Evolutionary conservation across 305 asterid genomes (phyloP), one percentile per base, ranked within the genome.

Genomic region (Euphrasia arctica): DNA sequence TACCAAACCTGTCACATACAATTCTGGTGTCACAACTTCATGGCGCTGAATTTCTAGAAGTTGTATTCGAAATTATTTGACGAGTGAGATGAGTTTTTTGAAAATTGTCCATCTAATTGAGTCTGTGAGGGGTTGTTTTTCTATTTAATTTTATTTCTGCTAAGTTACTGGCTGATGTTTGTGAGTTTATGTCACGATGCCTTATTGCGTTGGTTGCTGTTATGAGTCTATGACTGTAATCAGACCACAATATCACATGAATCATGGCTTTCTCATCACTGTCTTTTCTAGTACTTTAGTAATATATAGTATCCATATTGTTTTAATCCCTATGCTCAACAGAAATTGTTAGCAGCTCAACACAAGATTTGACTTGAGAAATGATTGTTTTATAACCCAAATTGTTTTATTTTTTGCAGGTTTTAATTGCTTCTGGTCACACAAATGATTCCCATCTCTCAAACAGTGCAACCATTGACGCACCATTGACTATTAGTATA

Each of bases 401-500:
- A 5, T n/a, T 36, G n/a, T 11, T 22, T 25, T 54, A 65, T 54
- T 60, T n/a, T 32, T 27, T 49, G 66, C 70, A 88, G 98, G 96
- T 80, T 48, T 68, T 86, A 69, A 75, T 79, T 72, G 87, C 90
- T 64, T 86, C 98, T 63, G 88, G 84, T 64, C 50, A 50, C 62
- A 78, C 82, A 65, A 79, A 59, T 60, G 94, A 80, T 79, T 57
- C 84, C 56, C 56, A 70, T 70, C 71, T 54, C 72, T 71, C 82
- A 58, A 81, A 78, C 75, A 80, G 74, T 70, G 75, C 76, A 50
- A 82, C 76, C 42, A 68, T 86, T 64, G 96, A 91, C 71, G 95
- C 85, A 68, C 95, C 98, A 60, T 68, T 91, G 80, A 78, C 83
- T 42, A 88, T 88, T 67, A 85, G 71, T 59, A 67, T 83, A 66